phyloP scores from a whole-genome alignment of 2,329 filamentous ascomycete genomes.

The Sporothrix luriei region DNA sequence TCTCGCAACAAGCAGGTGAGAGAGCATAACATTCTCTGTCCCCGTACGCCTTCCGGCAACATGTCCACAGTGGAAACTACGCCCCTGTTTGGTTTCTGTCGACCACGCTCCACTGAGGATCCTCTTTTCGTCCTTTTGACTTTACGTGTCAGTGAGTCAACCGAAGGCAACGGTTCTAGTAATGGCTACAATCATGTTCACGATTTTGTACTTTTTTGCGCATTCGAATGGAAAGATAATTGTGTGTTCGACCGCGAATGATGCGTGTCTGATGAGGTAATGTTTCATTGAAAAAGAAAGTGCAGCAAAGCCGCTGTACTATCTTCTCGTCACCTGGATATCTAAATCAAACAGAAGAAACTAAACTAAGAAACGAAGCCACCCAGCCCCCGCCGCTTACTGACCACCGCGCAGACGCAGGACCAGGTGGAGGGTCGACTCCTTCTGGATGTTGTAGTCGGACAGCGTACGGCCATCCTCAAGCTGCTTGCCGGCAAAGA shows the following conservation, averaged over 20 bases:
- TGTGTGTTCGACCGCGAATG: constrained; percentile 24
- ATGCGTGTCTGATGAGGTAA: background rate
- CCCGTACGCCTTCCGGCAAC: background rate
- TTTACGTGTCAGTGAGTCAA: constrained; percentile 15
- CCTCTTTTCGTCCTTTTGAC: constrained; percentile 9
- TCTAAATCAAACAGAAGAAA: constrained; percentile 29
- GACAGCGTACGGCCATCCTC: constrained; percentile 78
- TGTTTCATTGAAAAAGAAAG: constrained; percentile 20
- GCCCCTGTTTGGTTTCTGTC: background rate
- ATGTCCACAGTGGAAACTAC: no score
- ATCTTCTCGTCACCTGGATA: constrained; percentile 20
- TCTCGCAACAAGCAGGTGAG: no score
- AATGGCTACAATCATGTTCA: background rate
- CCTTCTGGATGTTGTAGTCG: constrained; percentile 89
- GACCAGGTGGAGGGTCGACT: constrained; percentile 70
- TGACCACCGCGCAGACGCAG: constrained; percentile 69
- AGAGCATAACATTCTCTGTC: background rate
- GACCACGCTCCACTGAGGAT: background rate
- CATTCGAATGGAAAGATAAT: background rate
- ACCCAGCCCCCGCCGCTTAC: background rate
- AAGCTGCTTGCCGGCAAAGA: constrained; percentile 71
- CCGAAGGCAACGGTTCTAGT: background rate
- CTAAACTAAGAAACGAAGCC: background rate
- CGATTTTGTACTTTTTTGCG: background rate
- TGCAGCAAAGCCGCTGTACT: background rate